Conservation (phyloP, 176 grass and related monocot species). For the Phragmites australis region DNA sequence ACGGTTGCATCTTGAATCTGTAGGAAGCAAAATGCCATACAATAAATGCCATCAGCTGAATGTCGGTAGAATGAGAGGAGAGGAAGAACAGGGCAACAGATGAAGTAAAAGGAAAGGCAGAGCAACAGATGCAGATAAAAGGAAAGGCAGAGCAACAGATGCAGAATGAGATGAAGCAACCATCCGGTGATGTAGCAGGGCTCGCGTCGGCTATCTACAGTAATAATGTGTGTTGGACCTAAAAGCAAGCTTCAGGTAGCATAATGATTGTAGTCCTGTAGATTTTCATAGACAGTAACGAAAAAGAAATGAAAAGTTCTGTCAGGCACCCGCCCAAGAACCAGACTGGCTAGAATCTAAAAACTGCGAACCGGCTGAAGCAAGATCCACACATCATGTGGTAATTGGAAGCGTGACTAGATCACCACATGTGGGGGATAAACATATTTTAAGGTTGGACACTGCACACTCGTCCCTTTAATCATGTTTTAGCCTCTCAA, state of each 20-base stretch:
- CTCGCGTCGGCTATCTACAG: not conserved
- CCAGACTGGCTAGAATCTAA: slow-evolving; percentile 15
- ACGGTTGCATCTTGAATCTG: too few relatives aligned
- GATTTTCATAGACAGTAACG: not conserved
- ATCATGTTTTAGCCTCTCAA: slow-evolving; percentile 40
- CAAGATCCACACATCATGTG: slow-evolving; percentile 9
- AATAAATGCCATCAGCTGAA: too few relatives aligned
- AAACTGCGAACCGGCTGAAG: not conserved
- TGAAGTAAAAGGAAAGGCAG: too few relatives aligned
- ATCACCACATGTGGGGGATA: slow-evolving; percentile 7
- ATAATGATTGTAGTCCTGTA: not conserved
- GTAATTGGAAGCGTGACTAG: slow-evolving; percentile 16
- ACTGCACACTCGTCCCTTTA: slow-evolving; percentile 22
- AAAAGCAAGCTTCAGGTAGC: not conserved
- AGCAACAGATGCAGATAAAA: too few relatives aligned
- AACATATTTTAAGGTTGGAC: slow-evolving; percentile 3
- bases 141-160: too few relatives aligned
- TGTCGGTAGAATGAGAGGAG: too few relatives aligned
- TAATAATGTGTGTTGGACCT: not conserved
- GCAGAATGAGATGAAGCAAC: too few relatives aligned
- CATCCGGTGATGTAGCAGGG: too few relatives aligned
- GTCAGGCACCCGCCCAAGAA: not conserved
- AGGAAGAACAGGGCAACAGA: too few relatives aligned
- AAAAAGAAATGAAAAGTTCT: slow-evolving; percentile 10
- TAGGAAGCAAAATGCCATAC: too few relatives aligned